Evolutionary conservation across 441 rosid genomes (phyloP).

Genomic region (Adansonia gregorii): DNA sequence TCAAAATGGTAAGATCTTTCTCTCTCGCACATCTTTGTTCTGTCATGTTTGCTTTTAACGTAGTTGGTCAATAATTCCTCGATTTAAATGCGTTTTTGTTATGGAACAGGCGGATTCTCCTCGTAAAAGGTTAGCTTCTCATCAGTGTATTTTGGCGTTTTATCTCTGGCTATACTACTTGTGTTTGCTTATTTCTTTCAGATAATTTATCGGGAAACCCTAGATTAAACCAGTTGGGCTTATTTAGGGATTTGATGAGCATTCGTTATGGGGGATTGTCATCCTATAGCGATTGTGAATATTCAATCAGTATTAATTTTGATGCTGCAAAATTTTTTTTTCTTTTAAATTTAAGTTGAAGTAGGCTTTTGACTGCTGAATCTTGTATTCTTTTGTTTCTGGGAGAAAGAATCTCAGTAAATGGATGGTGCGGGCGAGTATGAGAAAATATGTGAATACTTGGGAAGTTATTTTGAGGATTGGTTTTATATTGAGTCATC

Average conservation of each 20-base stretch:
- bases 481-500: background rate
- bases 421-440: background rate
- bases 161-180: background rate
- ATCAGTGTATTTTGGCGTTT: background rate
- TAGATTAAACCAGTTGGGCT: constrained; percentile 9
- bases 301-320: background rate
- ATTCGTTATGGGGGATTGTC: background rate
- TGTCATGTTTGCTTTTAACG: background rate
- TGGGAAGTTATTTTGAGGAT: background rate
- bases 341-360: background rate
- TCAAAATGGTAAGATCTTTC: constrained; percentile 39
- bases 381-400: background rate
- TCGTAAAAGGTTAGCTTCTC: constrained; percentile 50
- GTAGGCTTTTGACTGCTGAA: background rate
- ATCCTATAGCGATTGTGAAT: background rate
- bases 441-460: background rate
- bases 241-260: constrained; percentile 15
- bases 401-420: background rate
- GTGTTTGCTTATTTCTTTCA: background rate
- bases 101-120: constrained; percentile 70
- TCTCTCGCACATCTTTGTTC: background rate
- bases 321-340: background rate
- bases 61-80: background rate
- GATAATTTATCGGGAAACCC: background rate
- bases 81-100: constrained; percentile 7